Percentiles rank a stretch among this genome's conserved stretches.
Evolutionary conservation across 345 rosid genomes (phyloP).

Genomic region (Firmiana major): DNA sequence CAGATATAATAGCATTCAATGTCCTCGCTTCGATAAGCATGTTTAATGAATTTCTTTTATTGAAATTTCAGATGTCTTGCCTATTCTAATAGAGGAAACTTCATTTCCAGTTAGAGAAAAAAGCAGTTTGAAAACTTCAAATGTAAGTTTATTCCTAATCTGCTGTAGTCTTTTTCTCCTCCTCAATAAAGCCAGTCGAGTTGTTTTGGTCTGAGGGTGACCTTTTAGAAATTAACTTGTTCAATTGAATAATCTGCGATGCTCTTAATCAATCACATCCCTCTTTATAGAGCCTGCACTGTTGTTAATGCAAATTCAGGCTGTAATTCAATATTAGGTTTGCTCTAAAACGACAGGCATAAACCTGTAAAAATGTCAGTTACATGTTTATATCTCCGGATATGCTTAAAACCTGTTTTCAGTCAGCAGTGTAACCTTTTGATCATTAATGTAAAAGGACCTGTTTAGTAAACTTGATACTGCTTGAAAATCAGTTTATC

Average conservation of each 20-base stretch:
- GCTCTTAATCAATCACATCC: background rate
- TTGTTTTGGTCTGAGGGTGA: background rate
- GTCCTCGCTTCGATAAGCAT: conserved; percentile 7
- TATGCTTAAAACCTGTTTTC: background rate
- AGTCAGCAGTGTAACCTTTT: background rate
- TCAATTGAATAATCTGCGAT: background rate
- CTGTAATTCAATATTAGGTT: background rate
- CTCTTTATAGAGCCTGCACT: background rate
- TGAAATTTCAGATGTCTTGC: conserved; percentile 7
- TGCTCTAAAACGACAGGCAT: background rate
- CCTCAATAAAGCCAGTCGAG: background rate
- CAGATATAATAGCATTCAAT: conserved; percentile 21
- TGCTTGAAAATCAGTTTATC: background rate
- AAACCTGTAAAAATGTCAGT: background rate
- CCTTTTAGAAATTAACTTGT: background rate
- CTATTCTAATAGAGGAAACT: conserved; percentile 12
- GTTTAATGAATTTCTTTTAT: background rate
- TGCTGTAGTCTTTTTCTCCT: background rate
- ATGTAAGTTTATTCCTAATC: conserved; percentile 32
- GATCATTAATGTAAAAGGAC: background rate
- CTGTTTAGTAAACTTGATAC: background rate
- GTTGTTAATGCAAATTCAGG: background rate
- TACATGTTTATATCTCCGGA: background rate
- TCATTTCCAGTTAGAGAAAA: conserved; percentile 31
- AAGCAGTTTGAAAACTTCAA: conserved; percentile 33